These are phyloP conservation scores for Fistulinella cinereoalba DNA, from an alignment of 1,284 basidiomycete genomes.

Conservation along the genomic window DNA sequence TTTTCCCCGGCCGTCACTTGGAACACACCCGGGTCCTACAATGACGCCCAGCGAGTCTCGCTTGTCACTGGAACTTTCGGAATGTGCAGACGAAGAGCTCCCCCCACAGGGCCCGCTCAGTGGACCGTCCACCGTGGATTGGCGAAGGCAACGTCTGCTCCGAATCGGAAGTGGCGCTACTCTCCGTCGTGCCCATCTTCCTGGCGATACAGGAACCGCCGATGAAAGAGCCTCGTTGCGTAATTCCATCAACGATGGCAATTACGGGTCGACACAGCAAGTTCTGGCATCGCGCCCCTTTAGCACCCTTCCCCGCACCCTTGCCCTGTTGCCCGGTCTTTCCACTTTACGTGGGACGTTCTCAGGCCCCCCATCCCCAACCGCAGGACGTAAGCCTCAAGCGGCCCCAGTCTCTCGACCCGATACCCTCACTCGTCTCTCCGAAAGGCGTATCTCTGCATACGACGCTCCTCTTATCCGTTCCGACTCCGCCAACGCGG, in stretches of 20 bases:
- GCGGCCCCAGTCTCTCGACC: conserved; percentile 18
- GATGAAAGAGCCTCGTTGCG: conserved; percentile 22
- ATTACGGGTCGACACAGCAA: conserved; percentile 22
- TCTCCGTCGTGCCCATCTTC: conserved; percentile 1
- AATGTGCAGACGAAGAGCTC: conserved; percentile 5
- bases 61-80: conserved; percentile 20
- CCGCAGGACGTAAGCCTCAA: no score
- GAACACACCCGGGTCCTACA: no score
- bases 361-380: conserved; percentile 23
- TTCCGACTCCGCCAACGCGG: conserved; percentile 33
- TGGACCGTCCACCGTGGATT: conserved; percentile 30
- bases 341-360: conserved; percentile 6
- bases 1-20: no score
- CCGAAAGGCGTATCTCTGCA: conserved; percentile 64
- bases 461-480: conserved; percentile 57
- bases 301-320: conserved; percentile 8
- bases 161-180: conserved; percentile 19
- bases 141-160: conserved; percentile 33
- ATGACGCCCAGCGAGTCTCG: conserved; percentile 17
- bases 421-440: conserved; percentile 31
- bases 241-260: not conserved
- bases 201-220: conserved; percentile 3
- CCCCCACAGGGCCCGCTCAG: conserved; percentile 26
- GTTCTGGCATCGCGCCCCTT: conserved; percentile 10
- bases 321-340: conserved; percentile 10